These are phyloP conservation scores for Parafenestella ontariensis DNA, from an alignment of 2,329 filamentous ascomycete species.

Conservation along the genomic window DNA sequence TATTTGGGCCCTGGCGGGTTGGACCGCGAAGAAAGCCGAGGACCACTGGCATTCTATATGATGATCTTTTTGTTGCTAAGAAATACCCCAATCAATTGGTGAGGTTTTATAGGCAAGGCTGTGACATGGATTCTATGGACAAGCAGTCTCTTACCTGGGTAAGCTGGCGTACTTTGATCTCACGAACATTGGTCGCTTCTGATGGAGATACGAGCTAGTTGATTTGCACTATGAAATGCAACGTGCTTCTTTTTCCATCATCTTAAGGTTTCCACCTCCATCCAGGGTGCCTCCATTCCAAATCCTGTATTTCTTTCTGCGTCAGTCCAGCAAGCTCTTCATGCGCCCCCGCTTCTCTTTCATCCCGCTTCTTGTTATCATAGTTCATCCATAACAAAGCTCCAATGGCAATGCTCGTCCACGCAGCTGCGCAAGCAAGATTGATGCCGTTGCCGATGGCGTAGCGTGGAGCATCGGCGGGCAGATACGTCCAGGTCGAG, in stretches of 20 bases:
- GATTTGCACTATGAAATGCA: background rate
- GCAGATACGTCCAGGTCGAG: constrained; percentile 68
- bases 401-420: constrained; percentile 12
- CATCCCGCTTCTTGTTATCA: constrained; percentile 66
- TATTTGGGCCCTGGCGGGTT: constrained; percentile 54
- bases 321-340: constrained; percentile 60
- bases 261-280: constrained; percentile 62
- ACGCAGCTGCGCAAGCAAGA: constrained; percentile 58
- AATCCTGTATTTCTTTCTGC: constrained; percentile 62
- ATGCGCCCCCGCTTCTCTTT: constrained; percentile 55
- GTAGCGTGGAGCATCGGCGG: constrained; percentile 67
- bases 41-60: background rate
- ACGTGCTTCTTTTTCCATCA: background rate
- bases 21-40: constrained; percentile 8
- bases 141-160: too few species aligned
- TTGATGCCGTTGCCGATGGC: constrained; percentile 73
- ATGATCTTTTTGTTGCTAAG: too few species aligned
- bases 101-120: background rate
- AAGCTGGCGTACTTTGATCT: too few species aligned
- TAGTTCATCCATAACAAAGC: constrained; percentile 65
- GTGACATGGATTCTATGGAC: background rate
- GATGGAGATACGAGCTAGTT: background rate
- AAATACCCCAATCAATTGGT: background rate
- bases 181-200: background rate
- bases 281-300: constrained; percentile 69